Conservation (phyloP, 2,329 filamentous ascomycete species). For the Metarhizium album region DNA sequence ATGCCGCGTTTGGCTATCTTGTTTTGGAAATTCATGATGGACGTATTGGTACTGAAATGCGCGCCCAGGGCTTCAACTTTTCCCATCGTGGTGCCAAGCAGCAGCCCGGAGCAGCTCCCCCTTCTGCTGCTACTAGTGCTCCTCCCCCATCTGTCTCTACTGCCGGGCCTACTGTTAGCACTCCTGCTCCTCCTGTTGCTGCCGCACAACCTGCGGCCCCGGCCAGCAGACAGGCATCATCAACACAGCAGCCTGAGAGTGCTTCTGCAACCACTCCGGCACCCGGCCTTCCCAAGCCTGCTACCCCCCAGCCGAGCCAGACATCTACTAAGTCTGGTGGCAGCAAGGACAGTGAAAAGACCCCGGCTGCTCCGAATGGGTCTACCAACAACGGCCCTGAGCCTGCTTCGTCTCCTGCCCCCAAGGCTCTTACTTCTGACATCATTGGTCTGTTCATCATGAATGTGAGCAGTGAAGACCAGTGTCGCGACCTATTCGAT, state of each 20-base stretch:
- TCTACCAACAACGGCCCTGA: conserved; percentile 41
- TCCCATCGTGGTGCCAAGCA: conserved; percentile 87
- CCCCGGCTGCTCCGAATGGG: conserved; percentile 39
- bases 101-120: conserved; percentile 31
- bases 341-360: conserved; percentile 47
- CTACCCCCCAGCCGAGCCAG: conserved; percentile 40
- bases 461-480: conserved; percentile 73
- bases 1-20: conserved; percentile 93
- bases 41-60: conserved; percentile 96
- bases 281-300: conserved; percentile 26
- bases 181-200: conserved; percentile 25
- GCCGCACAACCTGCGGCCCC: conserved; percentile 25
- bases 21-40: conserved; percentile 92
- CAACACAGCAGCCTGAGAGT: conserved; percentile 32
- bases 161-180: conserved; percentile 15
- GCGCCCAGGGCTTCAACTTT: conserved; percentile 98
- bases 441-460: conserved; percentile 84
- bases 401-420: conserved; percentile 43
- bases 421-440: conserved; percentile 50
- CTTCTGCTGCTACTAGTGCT: conserved; percentile 20
- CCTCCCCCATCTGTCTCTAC: conserved; percentile 17
- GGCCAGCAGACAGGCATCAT: conserved; percentile 25
- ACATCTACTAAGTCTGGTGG: conserved; percentile 26
- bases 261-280: conserved; percentile 23
- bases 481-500: conserved; percentile 69